Percentiles rank a stretch among this genome's conserved stretches.
Conservation (phyloP, 768 basidiomycete genomes). For the Suillus occidentalis region DNA sequence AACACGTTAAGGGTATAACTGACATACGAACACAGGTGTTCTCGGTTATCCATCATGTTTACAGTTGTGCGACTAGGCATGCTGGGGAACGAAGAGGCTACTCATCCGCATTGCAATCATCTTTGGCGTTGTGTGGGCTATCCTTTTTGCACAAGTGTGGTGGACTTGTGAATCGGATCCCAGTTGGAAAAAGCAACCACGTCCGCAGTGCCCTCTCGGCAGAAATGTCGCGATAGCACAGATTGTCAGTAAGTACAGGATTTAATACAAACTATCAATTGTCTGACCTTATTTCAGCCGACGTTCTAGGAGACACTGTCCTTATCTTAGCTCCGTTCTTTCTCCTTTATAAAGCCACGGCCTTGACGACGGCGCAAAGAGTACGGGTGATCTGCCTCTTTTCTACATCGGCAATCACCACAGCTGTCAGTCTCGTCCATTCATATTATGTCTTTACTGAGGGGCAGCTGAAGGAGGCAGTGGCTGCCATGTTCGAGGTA, state of each 20-base stretch:
- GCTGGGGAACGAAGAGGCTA: neutral
- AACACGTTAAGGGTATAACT: neutral
- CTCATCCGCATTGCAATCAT: neutral
- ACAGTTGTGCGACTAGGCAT: neutral
- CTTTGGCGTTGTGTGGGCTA: neutral
- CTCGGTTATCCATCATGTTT: neutral
- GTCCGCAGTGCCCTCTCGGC: neutral
- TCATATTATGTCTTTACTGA: neutral
- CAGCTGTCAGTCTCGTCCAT: neutral
- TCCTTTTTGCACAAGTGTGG: conserved; percentile 1
- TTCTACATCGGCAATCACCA: neutral
- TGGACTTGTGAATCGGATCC: neutral
- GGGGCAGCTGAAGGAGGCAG: neutral
- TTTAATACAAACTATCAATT: neutral
- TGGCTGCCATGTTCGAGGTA: neutral
- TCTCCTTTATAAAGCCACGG: neutral
- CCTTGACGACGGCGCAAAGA: neutral
- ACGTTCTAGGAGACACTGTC: neutral
- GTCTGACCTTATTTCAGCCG: conserved; percentile 8
- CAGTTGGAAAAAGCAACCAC: neutral
- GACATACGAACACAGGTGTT: neutral
- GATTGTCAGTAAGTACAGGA: neutral
- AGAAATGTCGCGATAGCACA: neutral
- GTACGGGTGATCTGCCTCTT: neutral
- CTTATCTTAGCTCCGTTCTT: neutral